Conservation (phyloP, 495 filamentous ascomycete species). For the Penicillium crystallinum region DNA sequence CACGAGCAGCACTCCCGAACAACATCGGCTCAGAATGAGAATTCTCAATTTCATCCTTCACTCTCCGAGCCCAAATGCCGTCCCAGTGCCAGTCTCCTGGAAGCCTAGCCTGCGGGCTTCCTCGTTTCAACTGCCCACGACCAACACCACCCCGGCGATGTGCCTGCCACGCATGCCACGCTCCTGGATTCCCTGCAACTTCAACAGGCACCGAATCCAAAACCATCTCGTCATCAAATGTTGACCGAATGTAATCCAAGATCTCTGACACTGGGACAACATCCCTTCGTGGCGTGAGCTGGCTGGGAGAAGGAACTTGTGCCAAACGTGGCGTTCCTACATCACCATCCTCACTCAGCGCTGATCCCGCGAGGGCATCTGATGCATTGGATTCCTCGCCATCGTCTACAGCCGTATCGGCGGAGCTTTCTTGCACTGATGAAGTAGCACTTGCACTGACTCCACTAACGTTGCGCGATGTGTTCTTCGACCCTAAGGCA, state of each 20-base stretch:
- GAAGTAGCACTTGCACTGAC: constrained; percentile 8
- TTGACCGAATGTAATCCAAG: constrained; percentile 71
- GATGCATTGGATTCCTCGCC: background rate
- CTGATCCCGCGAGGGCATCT: background rate
- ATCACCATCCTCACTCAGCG: constrained; percentile 2
- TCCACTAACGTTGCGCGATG: constrained; percentile 37
- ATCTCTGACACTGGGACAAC: constrained; percentile 42
- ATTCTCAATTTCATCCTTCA: constrained; percentile 67
- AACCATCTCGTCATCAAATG: constrained; percentile 71
- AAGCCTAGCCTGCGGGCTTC: constrained; percentile 43
- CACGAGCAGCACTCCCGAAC: constrained; percentile 56
- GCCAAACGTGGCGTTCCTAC: constrained; percentile 8
- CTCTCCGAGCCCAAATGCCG: constrained; percentile 84
- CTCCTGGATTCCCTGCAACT: constrained; percentile 78
- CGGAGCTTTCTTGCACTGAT: background rate
- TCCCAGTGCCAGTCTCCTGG: constrained; percentile 95
- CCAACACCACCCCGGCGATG: constrained; percentile 42
- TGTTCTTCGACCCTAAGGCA: constrained; percentile 22
- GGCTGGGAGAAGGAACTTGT: constrained; percentile 12
- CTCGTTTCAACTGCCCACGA: constrained; percentile 22
- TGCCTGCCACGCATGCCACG: constrained; percentile 85
- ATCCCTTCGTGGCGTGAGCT: constrained; percentile 17
- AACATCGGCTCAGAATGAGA: constrained; percentile 72
- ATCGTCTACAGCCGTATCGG: background rate
- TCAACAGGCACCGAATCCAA: constrained; percentile 75